Conservation (phyloP, 2,329 filamentous ascomycete species). For the Pseudogymnoascus sp. region DNA sequence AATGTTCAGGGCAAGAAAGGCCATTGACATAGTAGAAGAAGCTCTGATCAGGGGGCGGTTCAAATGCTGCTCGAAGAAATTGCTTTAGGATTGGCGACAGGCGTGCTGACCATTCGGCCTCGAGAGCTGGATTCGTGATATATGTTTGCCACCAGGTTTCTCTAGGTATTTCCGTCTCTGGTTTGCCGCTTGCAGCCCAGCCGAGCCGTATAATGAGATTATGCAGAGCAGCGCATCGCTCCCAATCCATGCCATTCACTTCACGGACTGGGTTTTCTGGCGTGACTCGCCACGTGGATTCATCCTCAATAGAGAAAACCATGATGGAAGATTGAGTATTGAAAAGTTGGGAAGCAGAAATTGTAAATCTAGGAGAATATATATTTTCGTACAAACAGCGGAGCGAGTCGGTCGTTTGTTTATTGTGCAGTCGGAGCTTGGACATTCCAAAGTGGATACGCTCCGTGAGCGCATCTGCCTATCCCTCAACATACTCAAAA, state of each 20-base stretch:
- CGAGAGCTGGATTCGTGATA: conserved; percentile 11
- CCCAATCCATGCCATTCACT: conserved; percentile 15
- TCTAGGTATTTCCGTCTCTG: conserved; percentile 9
- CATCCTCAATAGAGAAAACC: background rate
- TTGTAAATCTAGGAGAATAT: background rate
- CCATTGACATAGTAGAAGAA: conserved; percentile 16
- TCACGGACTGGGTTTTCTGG: conserved; percentile 8
- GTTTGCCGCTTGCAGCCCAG: conserved; percentile 8
- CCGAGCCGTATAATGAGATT: conserved; percentile 13
- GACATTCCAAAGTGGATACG: too few species aligned
- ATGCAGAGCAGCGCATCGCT: conserved; percentile 18
- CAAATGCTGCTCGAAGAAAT: conserved; percentile 14
- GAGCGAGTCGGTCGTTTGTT: too few species aligned
- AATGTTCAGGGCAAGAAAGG: conserved; percentile 7
- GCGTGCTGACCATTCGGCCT: conserved; percentile 10
- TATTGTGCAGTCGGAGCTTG: too few species aligned
- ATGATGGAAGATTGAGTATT: background rate
- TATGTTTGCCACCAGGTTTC: conserved; percentile 13
- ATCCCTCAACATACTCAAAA: too few species aligned
- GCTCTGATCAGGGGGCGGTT: conserved; percentile 9
- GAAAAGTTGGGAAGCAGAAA: background rate
- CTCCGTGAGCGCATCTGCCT: too few species aligned
- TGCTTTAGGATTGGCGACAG: conserved; percentile 14
- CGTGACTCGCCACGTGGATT: conserved; percentile 4
- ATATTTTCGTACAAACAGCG: background rate